Evolutionary conservation across 106 monocot genomes (phyloP).

Genomic region (Cymbidium sinense): DNA sequence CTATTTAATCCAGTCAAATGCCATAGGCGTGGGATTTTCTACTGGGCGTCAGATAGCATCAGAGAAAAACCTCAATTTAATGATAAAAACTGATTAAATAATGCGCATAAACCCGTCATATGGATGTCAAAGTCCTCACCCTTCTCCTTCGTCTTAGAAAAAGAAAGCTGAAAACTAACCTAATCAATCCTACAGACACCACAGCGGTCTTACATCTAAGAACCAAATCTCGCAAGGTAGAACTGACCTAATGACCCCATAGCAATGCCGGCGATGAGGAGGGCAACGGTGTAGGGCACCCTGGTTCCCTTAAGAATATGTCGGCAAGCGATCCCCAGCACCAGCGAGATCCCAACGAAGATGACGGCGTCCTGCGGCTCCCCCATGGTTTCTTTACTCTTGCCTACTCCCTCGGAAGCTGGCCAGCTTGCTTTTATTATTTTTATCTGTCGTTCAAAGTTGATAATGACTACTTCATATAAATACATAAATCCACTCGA

Average conservation of each 20-base stretch:
- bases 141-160: background rate
- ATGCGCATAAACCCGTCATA: background rate
- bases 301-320: constrained; percentile 76
- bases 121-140: background rate
- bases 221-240: background rate
- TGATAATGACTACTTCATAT: too few species aligned
- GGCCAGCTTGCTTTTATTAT: too few species aligned
- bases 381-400: constrained; percentile 1
- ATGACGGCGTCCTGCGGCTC: constrained; percentile 74
- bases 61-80: background rate
- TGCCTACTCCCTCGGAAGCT: background rate
- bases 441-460: too few species aligned
- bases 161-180: background rate
- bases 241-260: constrained; percentile 64
- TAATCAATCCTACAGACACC: background rate
- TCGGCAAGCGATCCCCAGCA: constrained; percentile 77
- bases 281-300: constrained; percentile 93
- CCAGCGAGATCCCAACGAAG: constrained; percentile 77
- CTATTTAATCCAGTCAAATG: background rate
- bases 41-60: background rate
- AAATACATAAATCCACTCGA: too few species aligned
- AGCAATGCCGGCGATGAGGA: constrained; percentile 72
- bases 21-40: background rate
- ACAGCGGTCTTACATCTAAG: background rate
- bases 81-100: background rate